These are phyloP conservation scores for Scortechinia acanthostroma DNA, from an alignment of 2,329 filamentous ascomycete species.

Conservation along the genomic window DNA sequence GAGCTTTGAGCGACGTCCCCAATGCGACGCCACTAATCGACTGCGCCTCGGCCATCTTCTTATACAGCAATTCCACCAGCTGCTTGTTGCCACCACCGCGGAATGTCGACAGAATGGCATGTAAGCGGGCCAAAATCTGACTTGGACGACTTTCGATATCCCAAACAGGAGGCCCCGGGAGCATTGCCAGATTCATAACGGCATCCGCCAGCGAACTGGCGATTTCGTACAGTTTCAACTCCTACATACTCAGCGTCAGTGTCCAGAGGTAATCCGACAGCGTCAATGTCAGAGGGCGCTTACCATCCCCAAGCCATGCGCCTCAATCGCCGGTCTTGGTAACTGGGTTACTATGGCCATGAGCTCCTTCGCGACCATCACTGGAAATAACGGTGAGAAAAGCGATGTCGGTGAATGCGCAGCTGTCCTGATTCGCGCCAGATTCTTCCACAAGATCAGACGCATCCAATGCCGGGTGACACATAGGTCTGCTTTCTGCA, in stretches of 20 bases:
- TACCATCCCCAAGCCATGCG: constrained; percentile 36
- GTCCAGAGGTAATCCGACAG: not conserved
- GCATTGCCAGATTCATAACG: constrained; percentile 9
- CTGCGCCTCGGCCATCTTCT: constrained; percentile 13
- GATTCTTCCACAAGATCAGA: constrained; percentile 31
- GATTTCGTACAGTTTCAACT: constrained; percentile 15
- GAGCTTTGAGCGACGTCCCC: too few relatives aligned
- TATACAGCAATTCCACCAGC: constrained; percentile 11
- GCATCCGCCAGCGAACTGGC: constrained; percentile 14
- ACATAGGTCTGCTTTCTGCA: constrained; percentile 37
- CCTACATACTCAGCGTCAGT: constrained; percentile 4
- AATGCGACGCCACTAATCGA: too few relatives aligned
- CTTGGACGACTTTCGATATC: constrained; percentile 11
- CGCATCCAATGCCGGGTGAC: constrained; percentile 42
- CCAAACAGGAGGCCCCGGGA: constrained; percentile 7
- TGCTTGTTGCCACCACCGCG: constrained; percentile 11
- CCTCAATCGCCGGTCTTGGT: constrained; percentile 35
- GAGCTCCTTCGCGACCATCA: constrained; percentile 36
- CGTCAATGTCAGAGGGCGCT: not conserved
- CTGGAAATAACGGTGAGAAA: constrained; percentile 19
- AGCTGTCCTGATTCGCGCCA: not conserved
- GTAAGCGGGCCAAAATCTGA: constrained; percentile 10
- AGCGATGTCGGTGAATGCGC: constrained; percentile 6
- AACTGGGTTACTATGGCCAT: constrained; percentile 30
- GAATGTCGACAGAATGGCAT: constrained; percentile 12